Evolutionary conservation across 768 basidiomycete genomes (phyloP).

Genomic region (Astraeus odoratus): DNA sequence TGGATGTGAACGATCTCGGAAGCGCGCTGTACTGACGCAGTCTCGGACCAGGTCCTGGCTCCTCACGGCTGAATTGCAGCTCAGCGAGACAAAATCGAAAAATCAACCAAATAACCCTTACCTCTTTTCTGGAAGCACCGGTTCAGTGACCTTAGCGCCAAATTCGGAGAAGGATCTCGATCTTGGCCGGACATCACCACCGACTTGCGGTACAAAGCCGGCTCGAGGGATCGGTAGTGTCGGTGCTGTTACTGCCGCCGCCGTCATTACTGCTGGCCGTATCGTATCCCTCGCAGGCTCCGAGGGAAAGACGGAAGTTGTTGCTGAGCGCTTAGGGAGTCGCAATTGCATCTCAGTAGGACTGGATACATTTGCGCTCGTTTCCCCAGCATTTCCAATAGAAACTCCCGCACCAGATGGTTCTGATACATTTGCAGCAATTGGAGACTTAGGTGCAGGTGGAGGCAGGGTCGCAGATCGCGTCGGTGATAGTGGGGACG

Average conservation of each 20-base stretch:
- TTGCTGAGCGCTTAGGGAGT: constrained; percentile 16
- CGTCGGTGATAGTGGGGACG: constrained; percentile 10
- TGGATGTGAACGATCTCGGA: too few relatives aligned
- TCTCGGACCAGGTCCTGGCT: constrained; percentile 6
- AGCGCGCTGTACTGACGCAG: too few relatives aligned
- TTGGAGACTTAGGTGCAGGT: constrained; percentile 17
- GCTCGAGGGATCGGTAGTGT: constrained; percentile 40
- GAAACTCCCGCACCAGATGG: background rate
- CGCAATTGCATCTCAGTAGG: constrained; percentile 1
- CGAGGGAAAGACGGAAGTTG: background rate
- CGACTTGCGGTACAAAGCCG: constrained; percentile 57
- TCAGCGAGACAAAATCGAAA: constrained; percentile 2
- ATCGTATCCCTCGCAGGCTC: background rate
- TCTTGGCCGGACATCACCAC: constrained; percentile 39
- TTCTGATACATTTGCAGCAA: background rate
- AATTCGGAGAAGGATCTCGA: constrained; percentile 77
- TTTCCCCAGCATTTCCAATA: background rate
- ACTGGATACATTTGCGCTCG: background rate
- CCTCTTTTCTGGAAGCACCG: constrained; percentile 10
- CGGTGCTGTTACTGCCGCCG: background rate
- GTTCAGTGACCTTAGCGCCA: constrained; percentile 28
- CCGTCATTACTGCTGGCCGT: background rate
- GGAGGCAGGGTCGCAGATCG: constrained; percentile 28
- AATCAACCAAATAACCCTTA: constrained; percentile 10
- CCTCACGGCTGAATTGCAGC: constrained; percentile 20